These are phyloP conservation scores for Lichtheimia ornata DNA, from an alignment of 371 early-diverging fungal species.

Conservation along the genomic window DNA sequence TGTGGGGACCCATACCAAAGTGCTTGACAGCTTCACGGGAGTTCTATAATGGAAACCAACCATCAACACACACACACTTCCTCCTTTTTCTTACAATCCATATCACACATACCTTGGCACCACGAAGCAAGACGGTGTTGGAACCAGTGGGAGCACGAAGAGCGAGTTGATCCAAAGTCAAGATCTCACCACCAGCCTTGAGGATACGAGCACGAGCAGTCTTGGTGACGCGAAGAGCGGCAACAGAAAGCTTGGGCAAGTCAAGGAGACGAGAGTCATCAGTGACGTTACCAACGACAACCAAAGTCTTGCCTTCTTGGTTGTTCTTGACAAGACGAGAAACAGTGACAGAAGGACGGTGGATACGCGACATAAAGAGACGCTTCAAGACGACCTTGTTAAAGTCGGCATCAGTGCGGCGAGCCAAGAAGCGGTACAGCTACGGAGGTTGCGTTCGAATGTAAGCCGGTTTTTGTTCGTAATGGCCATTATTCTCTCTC, in stretches of 20 bases:
- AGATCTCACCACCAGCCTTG: conserved; percentile 97
- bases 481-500: not conserved
- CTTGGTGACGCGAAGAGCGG: conserved; percentile 94
- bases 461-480: not conserved
- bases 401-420: conserved; percentile 97
- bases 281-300: conserved; percentile 95
- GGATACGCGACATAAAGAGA: conserved; percentile 96
- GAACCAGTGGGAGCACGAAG: conserved; percentile 96
- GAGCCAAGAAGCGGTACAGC: conserved; percentile 98
- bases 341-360: conserved; percentile 94
- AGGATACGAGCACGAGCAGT: conserved; percentile 96
- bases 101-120: conserved; percentile 53
- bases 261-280: conserved; percentile 94
- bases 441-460: conserved; percentile 21
- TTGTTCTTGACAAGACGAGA: conserved; percentile 83
- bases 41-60: conserved; percentile 34
- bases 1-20: conserved; percentile 77
- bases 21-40: conserved; percentile 96
- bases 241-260: conserved; percentile 94
- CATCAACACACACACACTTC: too few species aligned
- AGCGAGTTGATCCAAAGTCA: conserved; percentile 98
- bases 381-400: conserved; percentile 98
- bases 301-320: conserved; percentile 79
- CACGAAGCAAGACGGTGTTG: conserved; percentile 95
- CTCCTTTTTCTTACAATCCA: too few species aligned